These are phyloP conservation scores for Ambrosia artemisiifolia DNA, from an alignment of 129 eudicot species.

Conservation along the genomic window DNA sequence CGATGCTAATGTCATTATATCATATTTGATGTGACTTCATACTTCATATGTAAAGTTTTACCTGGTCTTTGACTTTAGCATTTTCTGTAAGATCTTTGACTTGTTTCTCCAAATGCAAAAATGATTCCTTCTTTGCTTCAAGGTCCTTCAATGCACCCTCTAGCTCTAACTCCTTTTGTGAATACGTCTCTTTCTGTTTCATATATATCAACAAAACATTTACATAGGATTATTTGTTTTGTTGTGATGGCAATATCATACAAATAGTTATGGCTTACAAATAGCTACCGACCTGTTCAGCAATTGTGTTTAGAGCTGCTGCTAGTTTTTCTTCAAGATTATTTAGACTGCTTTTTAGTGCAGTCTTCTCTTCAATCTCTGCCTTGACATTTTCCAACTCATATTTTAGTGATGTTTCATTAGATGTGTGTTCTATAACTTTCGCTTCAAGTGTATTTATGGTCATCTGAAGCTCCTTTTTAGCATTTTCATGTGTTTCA, in stretches of 20 bases:
- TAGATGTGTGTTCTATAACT: conserved; percentile 53
- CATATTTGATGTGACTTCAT: background rate
- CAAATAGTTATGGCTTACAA: conserved; percentile 23
- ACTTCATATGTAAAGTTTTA: conserved; percentile 15
- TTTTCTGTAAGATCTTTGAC: conserved; percentile 59
- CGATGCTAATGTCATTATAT: too few species aligned
- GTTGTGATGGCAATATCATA: background rate
- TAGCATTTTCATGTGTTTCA: conserved; percentile 51
- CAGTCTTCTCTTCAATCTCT: conserved; percentile 47
- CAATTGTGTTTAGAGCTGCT: conserved; percentile 40
- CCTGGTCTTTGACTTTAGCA: conserved; percentile 60
- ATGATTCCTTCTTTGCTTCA: conserved; percentile 56
- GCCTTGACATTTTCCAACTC: conserved; percentile 54
- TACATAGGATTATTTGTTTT: background rate
- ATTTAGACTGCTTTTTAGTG: conserved; percentile 42
- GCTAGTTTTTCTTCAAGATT: conserved; percentile 61
- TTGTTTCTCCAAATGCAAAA: conserved; percentile 49
- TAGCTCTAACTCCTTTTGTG: conserved; percentile 49
- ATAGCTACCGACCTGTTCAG: conserved; percentile 45
- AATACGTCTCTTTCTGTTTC: conserved; percentile 50
- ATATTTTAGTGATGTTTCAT: conserved; percentile 42
- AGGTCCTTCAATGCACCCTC: conserved; percentile 66
- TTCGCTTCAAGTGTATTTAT: conserved; percentile 65
- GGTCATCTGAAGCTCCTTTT: conserved; percentile 53
- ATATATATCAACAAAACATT: background rate